Base-by-base conservation (phyloP, 2,329 filamentous ascomycete species). In the Sporothrix dimorphospora region DNA sequence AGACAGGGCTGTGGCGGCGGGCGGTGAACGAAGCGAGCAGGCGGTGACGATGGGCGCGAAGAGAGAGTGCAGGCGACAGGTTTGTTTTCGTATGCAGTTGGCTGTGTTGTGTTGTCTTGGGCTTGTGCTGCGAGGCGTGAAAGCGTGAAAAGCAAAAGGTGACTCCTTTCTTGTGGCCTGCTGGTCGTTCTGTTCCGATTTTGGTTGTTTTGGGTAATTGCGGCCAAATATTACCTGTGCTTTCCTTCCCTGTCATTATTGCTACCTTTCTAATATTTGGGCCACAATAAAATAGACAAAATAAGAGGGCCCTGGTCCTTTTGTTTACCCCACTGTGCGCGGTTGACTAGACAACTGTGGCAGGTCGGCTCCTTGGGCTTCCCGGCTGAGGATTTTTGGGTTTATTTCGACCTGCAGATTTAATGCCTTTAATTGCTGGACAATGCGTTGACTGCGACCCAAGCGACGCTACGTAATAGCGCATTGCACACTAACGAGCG, bases 331-430 rank as follows among this genome's bases (percentile, higher is more conserved):
- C 73, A 72, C 71, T 34, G 24, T 9, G n/a, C 7, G 65, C 7
- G 21, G 74, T 75, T 75, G 74, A 72, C 74, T 71, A 40, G 73
- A 68, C 74, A 75, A 75, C 74, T 47, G 30, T n/a, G 45, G n/a
- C n/a, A n/a, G n/a, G n/a, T n/a, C n/a, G n/a, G 30, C 38, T 27
- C 59, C 21, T 42, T 24, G 12, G 30, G 30, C 21, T 38, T 65
- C 21, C 42, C n/a, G 24, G 24, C 42, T 30, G 63, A 24, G 30
- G 38, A 49, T 57, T 70, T 72, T 47, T 2, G 24, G 16, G 6
- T 7, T 72, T 66, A 45, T 66, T 47, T 57, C n/a, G 45, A n/a
- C 38, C 16, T 8, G n/a, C 59, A 59, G 2, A 21, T 63, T 63
- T 63, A 57, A 57, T 57, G 12, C 53, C 27, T 57, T 57, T 57